Conservation (phyloP, 2,329 filamentous ascomycete species). For the Trichoderma simmonsii region DNA sequence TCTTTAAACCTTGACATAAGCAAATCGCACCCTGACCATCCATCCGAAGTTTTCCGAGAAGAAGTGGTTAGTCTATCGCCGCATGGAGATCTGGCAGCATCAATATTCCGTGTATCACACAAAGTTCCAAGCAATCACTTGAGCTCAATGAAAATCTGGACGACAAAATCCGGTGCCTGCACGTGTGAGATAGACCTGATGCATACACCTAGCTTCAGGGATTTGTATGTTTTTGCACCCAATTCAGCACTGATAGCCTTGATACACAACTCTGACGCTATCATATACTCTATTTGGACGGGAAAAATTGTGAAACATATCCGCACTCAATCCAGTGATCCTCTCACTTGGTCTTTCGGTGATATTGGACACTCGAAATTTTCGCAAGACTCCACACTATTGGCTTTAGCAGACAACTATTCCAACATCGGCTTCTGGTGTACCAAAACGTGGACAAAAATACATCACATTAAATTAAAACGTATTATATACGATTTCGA, state of each 20-base stretch:
- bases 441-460: not conserved
- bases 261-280: fast-evolving
- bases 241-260: not conserved
- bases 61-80: not conserved
- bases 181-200: not conserved
- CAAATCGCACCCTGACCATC: not conserved
- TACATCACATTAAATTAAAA: too few relatives aligned
- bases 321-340: too few relatives aligned
- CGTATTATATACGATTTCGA: not conserved
- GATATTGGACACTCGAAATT: not conserved
- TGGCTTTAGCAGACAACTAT: not conserved
- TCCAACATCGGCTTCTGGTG: not conserved
- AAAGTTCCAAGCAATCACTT: too few relatives aligned
- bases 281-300: not conserved
- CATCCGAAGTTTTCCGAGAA: not conserved
- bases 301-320: not conserved
- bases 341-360: too few relatives aligned
- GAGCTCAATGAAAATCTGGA: not conserved
- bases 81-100: not conserved
- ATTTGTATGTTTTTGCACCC: not conserved
- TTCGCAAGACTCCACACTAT: not conserved
- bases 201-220: not conserved
- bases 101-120: too few relatives aligned
- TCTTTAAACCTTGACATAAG: not conserved
- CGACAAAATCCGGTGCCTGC: not conserved